Base-by-base conservation (phyloP, 2,329 filamentous ascomycete genomes). In the Lachnellula arida region DNA sequence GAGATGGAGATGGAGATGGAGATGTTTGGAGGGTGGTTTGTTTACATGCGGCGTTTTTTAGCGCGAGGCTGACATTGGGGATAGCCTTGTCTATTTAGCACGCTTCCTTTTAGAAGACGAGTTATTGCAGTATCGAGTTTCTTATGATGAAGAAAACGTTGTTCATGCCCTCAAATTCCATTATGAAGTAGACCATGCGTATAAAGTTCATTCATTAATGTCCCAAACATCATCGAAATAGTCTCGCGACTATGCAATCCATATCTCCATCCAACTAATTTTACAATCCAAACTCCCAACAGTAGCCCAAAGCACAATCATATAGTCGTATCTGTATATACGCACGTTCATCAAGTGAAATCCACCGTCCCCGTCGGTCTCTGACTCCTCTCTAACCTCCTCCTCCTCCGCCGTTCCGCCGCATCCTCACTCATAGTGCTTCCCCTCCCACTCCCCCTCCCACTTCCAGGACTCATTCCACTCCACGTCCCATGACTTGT, bases 381-480 rank as follows among this genome's bases (percentile, higher is more conserved):
- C 34, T 61, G 61, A 57, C 65, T 67, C 53, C 83, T 74, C 69
- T 86, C 83, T 58, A 78, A 67, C 61, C 83, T 74, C 63, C 83
- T 76, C 66, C 82, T 73, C 61, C 80, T 68, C 59, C 83, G 73
- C 56, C 80, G 78, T 55, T 85, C 78, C 5, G 79, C 80, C 15
- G 71, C 69, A 46, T 72, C 72, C 32, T 55, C 63, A 53, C 62
- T 59, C 8, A 56, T 54, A 56, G 55, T 60, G 40, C 46, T 54
- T 23, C 46, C 51, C 14, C 17, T 15, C 48, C 46, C 39, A 44
- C 52, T 39, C 53, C 54, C 8, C 46, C 37, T 12, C 51, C 47
- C 25, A 49, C 49, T 42, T 42, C 39, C 39, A 14, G 65, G 64
- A 54, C 66, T 70, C 65, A 70, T 67, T 9, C 57, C 68, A 51